Percentiles rank a stretch among this genome's conserved stretches.
These are phyloP conservation scores for Bocquillonia castaneifolia DNA, from an alignment of 441 rosid species.

Conservation along the genomic window DNA sequence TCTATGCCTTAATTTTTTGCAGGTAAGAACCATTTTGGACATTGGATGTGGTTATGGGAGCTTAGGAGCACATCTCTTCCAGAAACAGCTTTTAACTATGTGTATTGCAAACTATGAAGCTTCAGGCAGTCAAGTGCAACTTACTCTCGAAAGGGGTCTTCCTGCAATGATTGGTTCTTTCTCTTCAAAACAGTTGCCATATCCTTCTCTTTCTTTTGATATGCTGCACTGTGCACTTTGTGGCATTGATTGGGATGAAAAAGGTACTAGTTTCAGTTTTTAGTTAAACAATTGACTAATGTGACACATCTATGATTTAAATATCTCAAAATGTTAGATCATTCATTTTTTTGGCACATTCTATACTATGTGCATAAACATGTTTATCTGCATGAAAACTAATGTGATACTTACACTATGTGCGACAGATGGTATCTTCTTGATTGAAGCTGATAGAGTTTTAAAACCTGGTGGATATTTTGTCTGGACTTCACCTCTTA, in stretches of 20 bases:
- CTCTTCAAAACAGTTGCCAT: constrained; percentile 74
- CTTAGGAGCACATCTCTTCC: constrained; percentile 93
- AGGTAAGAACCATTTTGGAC: constrained; percentile 91
- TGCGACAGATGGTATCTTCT: constrained; percentile 64
- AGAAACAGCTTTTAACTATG: constrained; percentile 80
- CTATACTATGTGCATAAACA: not conserved
- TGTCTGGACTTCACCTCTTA: constrained; percentile 89
- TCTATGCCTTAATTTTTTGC: constrained; percentile 28
- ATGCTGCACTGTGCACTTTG: constrained; percentile 96
- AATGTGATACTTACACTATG: constrained; percentile 7
- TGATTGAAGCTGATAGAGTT: constrained; percentile 78
- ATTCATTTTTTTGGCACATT: not conserved
- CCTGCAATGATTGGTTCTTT: constrained; percentile 98
- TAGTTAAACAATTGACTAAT: not conserved
- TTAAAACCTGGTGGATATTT: constrained; percentile 87
- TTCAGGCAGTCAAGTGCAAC: constrained; percentile 97
- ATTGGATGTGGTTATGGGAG: constrained; percentile 99
- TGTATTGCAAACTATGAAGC: constrained; percentile 95
- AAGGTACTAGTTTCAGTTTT: constrained; percentile 47
- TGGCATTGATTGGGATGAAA: constrained; percentile 88
- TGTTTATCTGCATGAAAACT: not conserved
- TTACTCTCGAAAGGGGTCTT: constrained; percentile 96
- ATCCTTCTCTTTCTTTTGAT: constrained; percentile 95
- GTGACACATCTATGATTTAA: not conserved
- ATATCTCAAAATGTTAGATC: not conserved